Percentiles rank a stretch among this genome's conserved stretches.
These are phyloP conservation scores for Suillus subluteus DNA, from an alignment of 768 basidiomycete genomes.

Conservation along the genomic window DNA sequence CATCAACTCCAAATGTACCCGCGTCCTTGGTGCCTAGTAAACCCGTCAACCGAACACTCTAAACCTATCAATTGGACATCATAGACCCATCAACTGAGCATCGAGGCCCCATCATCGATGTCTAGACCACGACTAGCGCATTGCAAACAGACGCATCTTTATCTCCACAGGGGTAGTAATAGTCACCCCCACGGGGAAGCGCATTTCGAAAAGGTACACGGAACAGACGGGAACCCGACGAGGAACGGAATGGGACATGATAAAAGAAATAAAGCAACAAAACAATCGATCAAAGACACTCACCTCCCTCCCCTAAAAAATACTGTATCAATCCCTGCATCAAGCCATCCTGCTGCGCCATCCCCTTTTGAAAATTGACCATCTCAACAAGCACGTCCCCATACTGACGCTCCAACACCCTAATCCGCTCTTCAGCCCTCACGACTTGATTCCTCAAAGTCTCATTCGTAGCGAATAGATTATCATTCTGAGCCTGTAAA, in stretches of 20 bases:
- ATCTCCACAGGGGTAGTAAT: not conserved
- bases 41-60: not conserved
- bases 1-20: not conserved
- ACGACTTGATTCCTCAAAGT: slow-evolving; percentile 33
- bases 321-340: slow-evolving; percentile 84
- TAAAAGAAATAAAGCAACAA: not conserved
- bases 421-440: slow-evolving; percentile 54
- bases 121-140: not conserved
- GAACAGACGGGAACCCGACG: slow-evolving; percentile 8
- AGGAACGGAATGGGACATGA: not conserved
- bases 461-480: slow-evolving; percentile 30
- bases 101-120: not conserved
- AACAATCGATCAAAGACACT: slow-evolving; percentile 38
- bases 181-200: not conserved
- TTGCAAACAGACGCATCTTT: not conserved
- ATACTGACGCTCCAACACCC: slow-evolving; percentile 64
- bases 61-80: not conserved
- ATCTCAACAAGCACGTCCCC: slow-evolving; percentile 72
- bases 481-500: slow-evolving; percentile 33
- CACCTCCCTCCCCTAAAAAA: slow-evolving; percentile 73
- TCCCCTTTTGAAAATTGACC: slow-evolving; percentile 70
- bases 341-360: slow-evolving; percentile 84
- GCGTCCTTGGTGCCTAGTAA: not conserved
- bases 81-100: not conserved
- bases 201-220: slow-evolving; percentile 2